Conservation (phyloP, 2,329 filamentous ascomycete genomes). For the Aureobasidium melanogenum region DNA sequence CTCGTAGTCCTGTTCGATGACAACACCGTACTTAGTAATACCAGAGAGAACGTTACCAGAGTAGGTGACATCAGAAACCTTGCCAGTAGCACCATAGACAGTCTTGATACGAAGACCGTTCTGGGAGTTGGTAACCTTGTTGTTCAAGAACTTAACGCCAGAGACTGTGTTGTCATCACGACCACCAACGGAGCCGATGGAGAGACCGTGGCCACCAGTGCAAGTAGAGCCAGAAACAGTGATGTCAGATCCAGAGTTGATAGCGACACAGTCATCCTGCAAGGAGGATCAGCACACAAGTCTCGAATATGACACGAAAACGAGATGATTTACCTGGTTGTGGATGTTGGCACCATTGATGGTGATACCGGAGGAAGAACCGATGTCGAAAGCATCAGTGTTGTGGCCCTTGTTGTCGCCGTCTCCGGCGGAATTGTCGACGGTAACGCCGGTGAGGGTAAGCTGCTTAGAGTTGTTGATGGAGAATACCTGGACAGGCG, state of each 20-base stretch:
- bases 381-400: slow-evolving; percentile 26
- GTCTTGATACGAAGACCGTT: slow-evolving; percentile 49
- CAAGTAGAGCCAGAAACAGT: slow-evolving; percentile 35
- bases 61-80: slow-evolving; percentile 46
- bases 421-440: slow-evolving; percentile 51
- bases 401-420: slow-evolving; percentile 20
- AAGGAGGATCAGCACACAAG: neutral
- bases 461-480: slow-evolving; percentile 37
- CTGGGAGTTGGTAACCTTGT: slow-evolving; percentile 39
- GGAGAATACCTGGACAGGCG: slow-evolving; percentile 46
- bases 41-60: slow-evolving; percentile 34
- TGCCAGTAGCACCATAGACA: slow-evolving; percentile 40
- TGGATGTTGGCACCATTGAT: slow-evolving; percentile 22
- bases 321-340: slow-evolving; percentile 16
- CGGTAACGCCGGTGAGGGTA: slow-evolving; percentile 41
- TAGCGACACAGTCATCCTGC: slow-evolving; percentile 22
- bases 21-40: slow-evolving; percentile 39
- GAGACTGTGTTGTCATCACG: slow-evolving; percentile 43
- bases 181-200: slow-evolving; percentile 47
- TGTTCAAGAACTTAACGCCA: slow-evolving; percentile 39
- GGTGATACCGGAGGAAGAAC: slow-evolving; percentile 17
- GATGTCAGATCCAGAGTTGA: slow-evolving; percentile 32
- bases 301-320: neutral
- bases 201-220: slow-evolving; percentile 43
- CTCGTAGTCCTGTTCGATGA: slow-evolving; percentile 52